A percentile compares a stretch with the other conserved stretches of the same genome.
These are phyloP conservation scores for Stereocaulon alpinum DNA, from an alignment of 495 filamentous ascomycete species.

Conservation along the genomic window DNA sequence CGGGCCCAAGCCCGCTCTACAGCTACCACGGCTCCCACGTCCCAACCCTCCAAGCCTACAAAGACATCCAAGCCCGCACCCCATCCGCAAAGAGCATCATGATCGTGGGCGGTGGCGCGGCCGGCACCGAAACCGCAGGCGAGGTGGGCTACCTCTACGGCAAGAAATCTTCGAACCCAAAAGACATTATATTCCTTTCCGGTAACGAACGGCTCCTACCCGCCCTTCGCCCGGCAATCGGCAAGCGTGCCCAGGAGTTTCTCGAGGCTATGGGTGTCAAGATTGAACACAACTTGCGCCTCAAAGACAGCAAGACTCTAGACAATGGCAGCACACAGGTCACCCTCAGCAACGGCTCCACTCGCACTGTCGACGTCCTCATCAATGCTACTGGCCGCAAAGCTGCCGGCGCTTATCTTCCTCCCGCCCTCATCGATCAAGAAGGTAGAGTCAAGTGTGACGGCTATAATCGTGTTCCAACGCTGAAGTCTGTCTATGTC, in stretches of 20 bases:
- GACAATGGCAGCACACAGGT: constrained; percentile 13
- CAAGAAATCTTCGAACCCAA: constrained; percentile 26
- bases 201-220: constrained; percentile 32
- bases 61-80: constrained; percentile 19
- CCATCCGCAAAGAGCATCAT: constrained; percentile 21
- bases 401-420: constrained; percentile 47
- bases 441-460: constrained; percentile 38
- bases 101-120: constrained; percentile 24
- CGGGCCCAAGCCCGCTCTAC: constrained; percentile 22
- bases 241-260: constrained; percentile 30
- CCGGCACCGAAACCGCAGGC: constrained; percentile 25
- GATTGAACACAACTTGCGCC: constrained; percentile 31
- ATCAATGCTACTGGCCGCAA: constrained; percentile 45
- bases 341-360: constrained; percentile 16
- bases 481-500: constrained; percentile 37
- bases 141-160: constrained; percentile 18
- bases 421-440: constrained; percentile 33
- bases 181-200: constrained; percentile 39
- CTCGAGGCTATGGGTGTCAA: constrained; percentile 44
- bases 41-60: constrained; percentile 22
- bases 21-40: constrained; percentile 23
- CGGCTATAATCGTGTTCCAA: constrained; percentile 28
- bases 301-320: constrained; percentile 19
- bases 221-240: constrained; percentile 26
- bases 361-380: constrained; percentile 39